Percentiles rank a stretch among this genome's conserved stretches.
Evolutionary conservation across 106 monocot genomes (phyloP).

Genomic region (Dendrobium officinale): DNA sequence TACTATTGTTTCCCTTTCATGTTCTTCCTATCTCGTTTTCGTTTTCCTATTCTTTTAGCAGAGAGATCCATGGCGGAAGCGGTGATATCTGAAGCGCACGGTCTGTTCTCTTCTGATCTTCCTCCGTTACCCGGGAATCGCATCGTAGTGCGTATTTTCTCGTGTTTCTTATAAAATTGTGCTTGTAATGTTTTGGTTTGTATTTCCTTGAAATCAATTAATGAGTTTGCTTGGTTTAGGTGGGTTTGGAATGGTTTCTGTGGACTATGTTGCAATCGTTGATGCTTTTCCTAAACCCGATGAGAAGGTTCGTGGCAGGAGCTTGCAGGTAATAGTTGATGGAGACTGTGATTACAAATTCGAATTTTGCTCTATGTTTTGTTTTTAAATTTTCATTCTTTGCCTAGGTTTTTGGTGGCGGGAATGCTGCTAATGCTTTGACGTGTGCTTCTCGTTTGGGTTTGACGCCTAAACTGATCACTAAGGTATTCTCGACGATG

Average conservation of each 20-base stretch:
- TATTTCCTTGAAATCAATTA: neutral
- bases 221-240: slow-evolving; percentile 17
- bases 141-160: slow-evolving; percentile 27
- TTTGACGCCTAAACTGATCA: slow-evolving; percentile 54
- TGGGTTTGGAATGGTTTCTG: slow-evolving; percentile 59
- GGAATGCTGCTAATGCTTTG: slow-evolving; percentile 78
- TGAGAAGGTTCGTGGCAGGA: slow-evolving; percentile 90
- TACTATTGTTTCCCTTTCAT: too few species aligned
- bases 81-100: neutral
- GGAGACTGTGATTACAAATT: neutral
- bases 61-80: neutral
- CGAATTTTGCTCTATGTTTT: too few species aligned
- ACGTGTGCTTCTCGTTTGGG: slow-evolving; percentile 83
- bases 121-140: slow-evolving; percentile 44
- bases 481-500: slow-evolving; percentile 48
- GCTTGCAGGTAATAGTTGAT: slow-evolving; percentile 44
- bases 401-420: slow-evolving; percentile 78
- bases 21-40: too few species aligned
- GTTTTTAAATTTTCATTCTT: neutral
- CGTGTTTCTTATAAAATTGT: neutral
- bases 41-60: neutral
- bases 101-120: slow-evolving; percentile 2
- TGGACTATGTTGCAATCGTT: slow-evolving; percentile 77
- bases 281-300: slow-evolving; percentile 72
- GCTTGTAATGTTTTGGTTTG: neutral